Percentiles rank a stretch among this genome's conserved stretches.
These are phyloP conservation scores for Daldinia sp. DNA, from an alignment of 2,329 filamentous ascomycete species.

Conservation along the genomic window DNA sequence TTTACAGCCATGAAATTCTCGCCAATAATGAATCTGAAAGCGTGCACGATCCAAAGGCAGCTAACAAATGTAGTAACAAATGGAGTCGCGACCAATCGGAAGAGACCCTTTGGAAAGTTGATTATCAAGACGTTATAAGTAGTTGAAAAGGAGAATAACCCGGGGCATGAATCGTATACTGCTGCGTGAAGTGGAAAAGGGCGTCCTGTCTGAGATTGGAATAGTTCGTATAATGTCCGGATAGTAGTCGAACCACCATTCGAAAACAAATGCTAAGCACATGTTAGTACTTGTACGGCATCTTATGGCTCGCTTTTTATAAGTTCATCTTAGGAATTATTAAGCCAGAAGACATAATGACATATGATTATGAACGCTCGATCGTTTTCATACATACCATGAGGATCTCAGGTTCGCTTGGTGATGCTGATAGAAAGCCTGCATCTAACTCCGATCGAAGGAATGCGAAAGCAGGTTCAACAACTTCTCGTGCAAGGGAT, in stretches of 20 bases:
- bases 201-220: constrained; percentile 46
- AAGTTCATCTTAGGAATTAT: neutral
- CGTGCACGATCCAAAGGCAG: constrained; percentile 50
- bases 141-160: constrained; percentile 56
- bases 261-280: constrained; percentile 60
- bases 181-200: constrained; percentile 58
- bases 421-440: constrained; percentile 39
- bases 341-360: neutral
- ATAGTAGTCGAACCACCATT: constrained; percentile 64
- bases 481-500: constrained; percentile 50
- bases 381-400: constrained; percentile 44
- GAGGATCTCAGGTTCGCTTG: constrained; percentile 54
- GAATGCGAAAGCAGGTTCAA: constrained; percentile 57
- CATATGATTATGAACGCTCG: neutral
- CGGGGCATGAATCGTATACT: constrained; percentile 64
- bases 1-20: constrained; percentile 52
- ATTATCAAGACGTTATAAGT: constrained; percentile 57
- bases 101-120: constrained; percentile 51
- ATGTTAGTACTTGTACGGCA: constrained; percentile 8
- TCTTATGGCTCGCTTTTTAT: neutral
- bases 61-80: constrained; percentile 54
- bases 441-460: constrained; percentile 52
- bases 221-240: constrained; percentile 54
- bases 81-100: constrained; percentile 50
- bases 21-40: constrained; percentile 50